A percentile compares a stretch with the other conserved stretches of the same genome.
phyloP scores from a whole-genome alignment of 2,329 filamentous ascomycete species.

The Aspergillus sp. region DNA sequence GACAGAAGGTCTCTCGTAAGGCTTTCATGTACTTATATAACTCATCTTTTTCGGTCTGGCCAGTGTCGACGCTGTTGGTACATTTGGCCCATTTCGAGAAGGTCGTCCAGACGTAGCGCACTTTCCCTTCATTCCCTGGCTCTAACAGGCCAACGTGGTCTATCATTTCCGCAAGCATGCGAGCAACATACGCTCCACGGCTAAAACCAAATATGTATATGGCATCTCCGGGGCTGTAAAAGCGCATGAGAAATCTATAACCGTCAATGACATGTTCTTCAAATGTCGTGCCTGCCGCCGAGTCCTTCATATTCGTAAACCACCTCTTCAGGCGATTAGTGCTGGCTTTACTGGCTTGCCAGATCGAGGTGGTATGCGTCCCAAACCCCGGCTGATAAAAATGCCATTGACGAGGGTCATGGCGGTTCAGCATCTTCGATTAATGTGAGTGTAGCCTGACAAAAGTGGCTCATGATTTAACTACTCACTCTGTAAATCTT shows the following conservation, averaged over 20 bases:
- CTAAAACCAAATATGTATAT: constrained; percentile 60
- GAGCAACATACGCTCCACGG: constrained; percentile 56
- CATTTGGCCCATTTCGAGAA: constrained; percentile 36
- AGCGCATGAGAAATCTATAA: constrained; percentile 58
- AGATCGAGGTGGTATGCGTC: no score
- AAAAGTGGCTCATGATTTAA: no score
- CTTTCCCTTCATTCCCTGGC: constrained; percentile 81
- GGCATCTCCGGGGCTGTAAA: constrained; percentile 52
- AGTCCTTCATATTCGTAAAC: no score
- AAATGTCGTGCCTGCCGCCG: constrained; percentile 34
- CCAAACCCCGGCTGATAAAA: no score
- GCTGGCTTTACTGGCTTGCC: no score
- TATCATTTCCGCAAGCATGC: constrained; percentile 56
- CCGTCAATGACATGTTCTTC: constrained; percentile 56
- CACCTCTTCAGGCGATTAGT: no score
- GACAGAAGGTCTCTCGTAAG: constrained; percentile 75
- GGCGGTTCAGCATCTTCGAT: no score
- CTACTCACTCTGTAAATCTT: no score
- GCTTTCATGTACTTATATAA: constrained; percentile 67
- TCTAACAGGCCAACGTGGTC: constrained; percentile 61
- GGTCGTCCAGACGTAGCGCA: constrained; percentile 73
- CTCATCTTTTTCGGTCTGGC: no score
- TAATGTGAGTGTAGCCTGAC: no score
- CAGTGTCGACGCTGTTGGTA: no score
- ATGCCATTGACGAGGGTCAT: no score